A percentile compares a stretch with the other conserved stretches of the same genome.
phyloP scores from a whole-genome alignment of 2,329 filamentous ascomycete species.

The Endoconidiophora polonica region DNA sequence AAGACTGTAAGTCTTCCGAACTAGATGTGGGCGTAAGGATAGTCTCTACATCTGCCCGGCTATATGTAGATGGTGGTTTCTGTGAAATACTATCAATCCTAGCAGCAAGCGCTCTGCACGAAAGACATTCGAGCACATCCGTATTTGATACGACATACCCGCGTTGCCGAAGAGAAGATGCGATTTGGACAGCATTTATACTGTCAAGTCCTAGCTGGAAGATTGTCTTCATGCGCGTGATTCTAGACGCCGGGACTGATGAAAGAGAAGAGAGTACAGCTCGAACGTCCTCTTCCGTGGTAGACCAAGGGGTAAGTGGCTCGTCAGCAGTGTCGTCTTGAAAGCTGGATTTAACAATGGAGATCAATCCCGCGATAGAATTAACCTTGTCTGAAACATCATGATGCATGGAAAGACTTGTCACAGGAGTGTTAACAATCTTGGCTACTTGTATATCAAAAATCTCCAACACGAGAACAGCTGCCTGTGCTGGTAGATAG shows the following conservation, averaged over 20 bases:
- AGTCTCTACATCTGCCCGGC: background rate
- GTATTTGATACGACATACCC: constrained; percentile 45
- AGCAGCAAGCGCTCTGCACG: constrained; percentile 2
- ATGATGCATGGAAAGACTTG: no score
- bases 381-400: no score
- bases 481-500: no score
- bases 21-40: constrained; percentile 5
- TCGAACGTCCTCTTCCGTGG: constrained; percentile 35
- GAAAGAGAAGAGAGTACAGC: constrained; percentile 43
- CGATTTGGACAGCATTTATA: constrained; percentile 70
- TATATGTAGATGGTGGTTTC: background rate
- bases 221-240: constrained; percentile 51
- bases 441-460: no score
- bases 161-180: constrained; percentile 43
- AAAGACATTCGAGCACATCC: constrained; percentile 46
- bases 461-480: no score
- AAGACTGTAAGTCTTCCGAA: background rate
- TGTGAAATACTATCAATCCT: background rate
- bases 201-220: constrained; percentile 85
- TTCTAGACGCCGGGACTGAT: constrained; percentile 28
- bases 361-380: no score
- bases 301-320: constrained; percentile 26
- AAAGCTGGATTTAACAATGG: no score
- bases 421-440: no score
- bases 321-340: background rate